phyloP scores from a whole-genome alignment of 257 asterid genomes.

The Catharanthus roseus region DNA sequence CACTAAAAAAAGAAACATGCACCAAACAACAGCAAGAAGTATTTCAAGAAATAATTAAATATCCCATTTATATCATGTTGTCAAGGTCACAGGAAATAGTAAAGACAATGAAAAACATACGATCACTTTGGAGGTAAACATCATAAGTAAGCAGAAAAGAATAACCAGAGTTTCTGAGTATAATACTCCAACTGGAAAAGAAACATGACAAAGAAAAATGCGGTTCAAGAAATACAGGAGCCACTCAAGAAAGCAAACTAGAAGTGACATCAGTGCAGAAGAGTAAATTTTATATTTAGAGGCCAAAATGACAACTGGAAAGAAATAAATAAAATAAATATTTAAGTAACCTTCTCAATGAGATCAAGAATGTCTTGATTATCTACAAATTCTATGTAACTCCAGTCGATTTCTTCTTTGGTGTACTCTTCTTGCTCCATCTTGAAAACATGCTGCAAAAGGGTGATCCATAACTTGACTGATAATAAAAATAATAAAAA shows the following conservation, averaged over 20 bases:
- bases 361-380: constrained; percentile 94
- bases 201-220: not conserved
- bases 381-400: constrained; percentile 79
- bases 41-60: not conserved
- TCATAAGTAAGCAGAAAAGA: not conserved
- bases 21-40: not conserved
- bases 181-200: not conserved
- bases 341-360: constrained; percentile 65
- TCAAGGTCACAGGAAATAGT: not conserved
- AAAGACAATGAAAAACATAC: not conserved
- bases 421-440: constrained; percentile 96
- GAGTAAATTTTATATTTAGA: not conserved
- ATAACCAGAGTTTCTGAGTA: not conserved
- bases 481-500: too few species aligned
- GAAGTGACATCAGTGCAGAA: not conserved
- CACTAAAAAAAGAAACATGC: not conserved
- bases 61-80: not conserved
- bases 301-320: not conserved
- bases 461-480: not conserved
- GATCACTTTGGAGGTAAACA: not conserved
- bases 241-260: not conserved
- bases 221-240: not conserved
- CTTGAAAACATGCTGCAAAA: constrained; percentile 83
- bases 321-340: not conserved
- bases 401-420: constrained; percentile 91